Evolutionary conservation across 2,329 filamentous ascomycete species (phyloP), one percentile per base, ranked within the genome.

Genomic region (Ascocoryne sarcoides): DNA sequence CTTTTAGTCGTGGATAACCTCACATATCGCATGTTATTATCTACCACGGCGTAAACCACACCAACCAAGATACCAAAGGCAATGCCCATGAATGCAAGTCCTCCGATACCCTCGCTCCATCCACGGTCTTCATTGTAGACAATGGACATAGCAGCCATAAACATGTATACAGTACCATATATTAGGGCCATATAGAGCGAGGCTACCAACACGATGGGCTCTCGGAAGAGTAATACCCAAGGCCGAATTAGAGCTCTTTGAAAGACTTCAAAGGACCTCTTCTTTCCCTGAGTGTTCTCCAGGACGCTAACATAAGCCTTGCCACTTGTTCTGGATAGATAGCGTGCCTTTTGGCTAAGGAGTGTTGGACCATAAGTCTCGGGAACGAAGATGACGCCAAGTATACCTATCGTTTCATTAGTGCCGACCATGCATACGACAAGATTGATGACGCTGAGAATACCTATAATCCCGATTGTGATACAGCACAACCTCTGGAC

Each of bases 51-150:
- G 53, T 77, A 79, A 2, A 57, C 51, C 2, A 84, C 69, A 1
- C 76, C 76, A 5, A 65, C 38, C 3, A 79, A 51, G 67, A 84
- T 82, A 39, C 83, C 82, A 18, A 83, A 71, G 7, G 75, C 70
- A 7, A 87, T 72, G 36, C 82, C 82, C n/a, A 84, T 56, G 60
- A 85, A 87, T 1, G 81, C 66, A 1, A 83, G 66, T 12, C 78
- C 77, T 32, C 75, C 71, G 31, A 77, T 64, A 23, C 76, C 76
- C 20, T 67, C 57, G 10, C 65, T 69, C 75, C 77, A 83, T 32
- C 73, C 73, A 36, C 77, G 71, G 28, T 65, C 52, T 46, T 70
- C 51, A 51, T 80, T 70, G 59, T 79, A 86, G 21, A 86, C 79
- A 51, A 84, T 77, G 4, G 75, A 74, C 58, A 77, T 76, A 10